Evolutionary conservation across 495 filamentous ascomycete genomes (phyloP).

Genomic region (Neurospora sublineolata): DNA sequence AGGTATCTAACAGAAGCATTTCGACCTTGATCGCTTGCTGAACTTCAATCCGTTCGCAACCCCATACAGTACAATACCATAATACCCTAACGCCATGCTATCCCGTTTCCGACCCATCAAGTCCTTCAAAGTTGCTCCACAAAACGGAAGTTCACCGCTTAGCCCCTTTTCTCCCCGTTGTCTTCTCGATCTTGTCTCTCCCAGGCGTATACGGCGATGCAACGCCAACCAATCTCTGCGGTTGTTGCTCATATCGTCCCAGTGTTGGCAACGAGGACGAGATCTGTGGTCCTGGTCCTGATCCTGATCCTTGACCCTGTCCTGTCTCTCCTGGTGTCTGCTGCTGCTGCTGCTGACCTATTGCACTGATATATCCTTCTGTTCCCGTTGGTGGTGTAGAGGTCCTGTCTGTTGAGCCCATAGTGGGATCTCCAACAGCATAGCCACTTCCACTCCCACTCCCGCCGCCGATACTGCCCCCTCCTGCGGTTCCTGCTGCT

Average conservation of each 20-base stretch:
- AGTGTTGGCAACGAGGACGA: not conserved
- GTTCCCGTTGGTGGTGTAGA: not conserved
- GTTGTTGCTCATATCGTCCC: slow-evolving; percentile 2
- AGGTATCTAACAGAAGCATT: not conserved
- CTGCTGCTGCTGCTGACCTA: not conserved
- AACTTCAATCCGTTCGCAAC: not conserved
- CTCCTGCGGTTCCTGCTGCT: not conserved
- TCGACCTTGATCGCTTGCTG: not conserved
- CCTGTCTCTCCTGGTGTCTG: not conserved
- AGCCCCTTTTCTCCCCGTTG: slow-evolving; percentile 21
- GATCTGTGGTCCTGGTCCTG: not conserved
- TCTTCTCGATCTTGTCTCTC: slow-evolving; percentile 51
- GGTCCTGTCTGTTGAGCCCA: not conserved
- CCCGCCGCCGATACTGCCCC: not conserved
- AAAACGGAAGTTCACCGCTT: slow-evolving; percentile 12
- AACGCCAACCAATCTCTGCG: slow-evolving; percentile 36
- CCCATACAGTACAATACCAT: not conserved
- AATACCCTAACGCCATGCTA: slow-evolving; percentile 7
- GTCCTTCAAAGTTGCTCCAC: not conserved
- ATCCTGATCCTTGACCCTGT: not conserved
- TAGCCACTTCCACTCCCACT: not conserved
- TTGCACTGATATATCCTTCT: not conserved
- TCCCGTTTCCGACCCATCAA: slow-evolving; percentile 1
- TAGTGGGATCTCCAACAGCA: not conserved
- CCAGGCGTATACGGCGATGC: slow-evolving; percentile 67